phyloP scores from a whole-genome alignment of 192 early-diverging fungal species.

The Kickxella alabastrina region DNA sequence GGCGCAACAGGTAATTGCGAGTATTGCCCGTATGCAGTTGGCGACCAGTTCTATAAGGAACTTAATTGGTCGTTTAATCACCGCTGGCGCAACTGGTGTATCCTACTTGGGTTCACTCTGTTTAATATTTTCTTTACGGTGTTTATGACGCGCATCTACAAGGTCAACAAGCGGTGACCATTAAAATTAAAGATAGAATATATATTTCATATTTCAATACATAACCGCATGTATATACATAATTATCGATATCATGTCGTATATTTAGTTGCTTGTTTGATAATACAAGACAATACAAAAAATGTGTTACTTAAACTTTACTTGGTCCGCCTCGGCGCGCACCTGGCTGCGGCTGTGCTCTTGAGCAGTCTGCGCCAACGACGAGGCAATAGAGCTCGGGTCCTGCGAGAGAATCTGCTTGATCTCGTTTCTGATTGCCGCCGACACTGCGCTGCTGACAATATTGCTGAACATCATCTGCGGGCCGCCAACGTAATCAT shows the following conservation, averaged over 20 bases:
- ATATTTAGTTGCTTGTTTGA: not conserved
- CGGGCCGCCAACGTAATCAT: not conserved
- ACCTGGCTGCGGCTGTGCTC: not conserved
- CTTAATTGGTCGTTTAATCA: slow-evolving; percentile 56
- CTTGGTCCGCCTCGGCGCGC: slow-evolving; percentile 4
- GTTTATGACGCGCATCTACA: slow-evolving; percentile 38
- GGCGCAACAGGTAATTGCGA: slow-evolving; percentile 54
- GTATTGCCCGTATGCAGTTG: slow-evolving; percentile 59
- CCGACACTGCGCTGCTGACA: not conserved
- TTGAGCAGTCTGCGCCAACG: not conserved
- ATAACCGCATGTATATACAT: too few species aligned
- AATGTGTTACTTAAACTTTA: not conserved
- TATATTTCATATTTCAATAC: too few species aligned
- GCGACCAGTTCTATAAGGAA: slow-evolving; percentile 55
- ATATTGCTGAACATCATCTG: not conserved
- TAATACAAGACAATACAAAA: not conserved
- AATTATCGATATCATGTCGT: too few species aligned
- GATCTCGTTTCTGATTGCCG: slow-evolving; percentile 2
- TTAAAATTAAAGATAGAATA: too few species aligned
- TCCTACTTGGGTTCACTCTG: slow-evolving; percentile 55
- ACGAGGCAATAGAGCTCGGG: not conserved
- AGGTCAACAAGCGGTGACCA: slow-evolving; percentile 41
- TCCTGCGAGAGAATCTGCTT: not conserved
- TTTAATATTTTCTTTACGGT: slow-evolving; percentile 58
- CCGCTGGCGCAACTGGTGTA: slow-evolving; percentile 70